Base-by-base conservation (phyloP, 176 grass and related monocot genomes). In the Rhynchospora tenuis region DNA sequence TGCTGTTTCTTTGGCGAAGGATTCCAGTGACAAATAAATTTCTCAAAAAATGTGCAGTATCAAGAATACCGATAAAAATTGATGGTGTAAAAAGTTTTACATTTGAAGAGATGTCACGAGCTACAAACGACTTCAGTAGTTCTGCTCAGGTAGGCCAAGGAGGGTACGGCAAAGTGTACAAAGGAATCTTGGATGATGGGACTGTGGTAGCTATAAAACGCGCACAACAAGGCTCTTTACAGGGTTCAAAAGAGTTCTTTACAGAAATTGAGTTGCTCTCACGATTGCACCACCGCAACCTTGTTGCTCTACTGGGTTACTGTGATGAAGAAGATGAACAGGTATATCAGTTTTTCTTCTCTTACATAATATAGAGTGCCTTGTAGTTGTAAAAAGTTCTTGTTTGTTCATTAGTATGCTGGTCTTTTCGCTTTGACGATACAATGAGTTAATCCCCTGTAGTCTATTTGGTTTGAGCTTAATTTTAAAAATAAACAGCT, bases 191-290 rank as follows among this genome's bases (percentile, higher is more conserved):
- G 88, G 82, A 59, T 60, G 91, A 98, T 90, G 93, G 96, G 67
- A 84, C 86, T 80, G 27, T 84, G 64, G 96, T 89, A n/a, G 96
- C 96, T 67, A 91, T 98, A 60, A 98, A 98, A 91, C 85, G 96
- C 51, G 96, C 96, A n/a, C 88, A 95, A 12, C 84, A 95, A 65
- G 93, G 89, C 73, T 93, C 92, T 71, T 82, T 98, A 31, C 96
- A 98, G 91, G 96, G 96, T 84, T 95, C 96, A 19, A 95, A 47
- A 73, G 93, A 98, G 55, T 98, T 95, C 80, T 99, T 82, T 67
- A 99, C 96, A 6, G 96, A 99, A 72, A 98, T 98, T 86, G 93
- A 98, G 70, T 78, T 98, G 59, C 59, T 98, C 64, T 98, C 96
- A 73, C 88, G 96, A 85, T 86, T 98, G 75, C 96, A 98, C 88